These are phyloP conservation scores for Tarenaya hassleriana DNA, from an alignment of 345 rosid genomes.

Conservation along the genomic window DNA sequence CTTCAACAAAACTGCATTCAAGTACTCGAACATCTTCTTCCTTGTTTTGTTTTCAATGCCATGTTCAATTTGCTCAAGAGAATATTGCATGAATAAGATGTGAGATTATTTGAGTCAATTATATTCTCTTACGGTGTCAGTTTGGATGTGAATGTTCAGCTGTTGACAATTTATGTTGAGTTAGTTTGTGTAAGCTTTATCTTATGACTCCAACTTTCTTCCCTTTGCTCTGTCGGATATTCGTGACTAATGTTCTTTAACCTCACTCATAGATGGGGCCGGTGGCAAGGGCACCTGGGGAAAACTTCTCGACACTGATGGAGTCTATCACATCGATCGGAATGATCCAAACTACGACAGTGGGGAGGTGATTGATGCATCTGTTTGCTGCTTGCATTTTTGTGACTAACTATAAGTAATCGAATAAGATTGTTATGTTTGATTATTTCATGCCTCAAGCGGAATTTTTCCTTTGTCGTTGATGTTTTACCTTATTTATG, in stretches of 20 bases:
- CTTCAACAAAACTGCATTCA: too few species aligned
- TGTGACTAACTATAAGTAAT: neutral
- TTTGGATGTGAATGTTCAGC: neutral
- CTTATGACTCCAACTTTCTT: neutral
- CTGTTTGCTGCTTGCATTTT: neutral
- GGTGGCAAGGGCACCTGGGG: constrained; percentile 99
- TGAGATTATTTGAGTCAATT: too few species aligned
- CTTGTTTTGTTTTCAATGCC: too few species aligned
- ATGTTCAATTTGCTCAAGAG: too few species aligned
- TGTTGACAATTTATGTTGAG: neutral
- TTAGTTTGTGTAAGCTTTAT: neutral
- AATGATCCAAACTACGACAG: constrained; percentile 98
- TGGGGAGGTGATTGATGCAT: constrained; percentile 67
- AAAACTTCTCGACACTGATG: constrained; percentile 73
- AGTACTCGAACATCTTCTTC: too few species aligned
- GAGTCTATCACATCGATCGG: constrained; percentile 57
- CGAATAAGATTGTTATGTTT: constrained; percentile 3
- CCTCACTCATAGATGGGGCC: constrained; percentile 56
- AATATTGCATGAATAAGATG: too few species aligned
- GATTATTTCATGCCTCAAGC: neutral
- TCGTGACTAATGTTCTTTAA: neutral
- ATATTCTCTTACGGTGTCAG: too few species aligned
- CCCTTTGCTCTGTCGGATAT: neutral
- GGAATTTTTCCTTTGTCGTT: neutral
- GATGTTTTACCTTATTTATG: neutral